Base-by-base conservation (phyloP, 2,329 filamentous ascomycete genomes). In the Sarocladium oryzae region DNA sequence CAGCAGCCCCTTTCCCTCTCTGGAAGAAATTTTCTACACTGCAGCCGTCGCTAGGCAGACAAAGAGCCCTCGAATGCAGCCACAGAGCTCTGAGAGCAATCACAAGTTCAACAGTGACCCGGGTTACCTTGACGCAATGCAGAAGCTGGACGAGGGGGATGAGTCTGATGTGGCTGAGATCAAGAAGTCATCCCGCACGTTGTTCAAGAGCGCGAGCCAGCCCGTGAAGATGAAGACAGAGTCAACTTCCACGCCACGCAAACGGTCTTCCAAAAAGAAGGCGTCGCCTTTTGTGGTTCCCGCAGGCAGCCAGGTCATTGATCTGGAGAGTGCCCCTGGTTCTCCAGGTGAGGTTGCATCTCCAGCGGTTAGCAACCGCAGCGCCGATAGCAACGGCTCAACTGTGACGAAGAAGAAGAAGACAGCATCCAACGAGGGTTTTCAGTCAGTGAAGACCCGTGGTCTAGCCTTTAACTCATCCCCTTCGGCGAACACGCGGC, bases 121-220 rank as follows among this genome's bases (percentile, higher is more conserved):
- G 2, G 71, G 70, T 11, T 75, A 75, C 49, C 67, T 75, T 33
- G 71, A 71, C 50, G 68, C 64, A 10, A 75, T 75, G 67, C 66
- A 65, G 24, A 69, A 61, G 24, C 56, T 74, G 1, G 73, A 75
- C 21, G 63, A 64, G 2, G 63, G 57, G 2, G 62, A 63, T 15
- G 56, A 62, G 20, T 61, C 62, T 16, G 61, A 63, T 24, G 53
- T 28, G 21, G 20, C 35, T n/a, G 58, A 58, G 16, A 55, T 55
- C 23, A 61, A 61, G 24, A 63, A 57, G 36, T 56, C 61, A 20
- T 56, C 56, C 30, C 57, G 57, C 26, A 59, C 51, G 3, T 53
- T 69, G 4, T 68, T 69, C n/a, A 61, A 61, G 38, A 63, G 64
- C 23, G 60, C 61, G 11, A 65, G 63, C 10, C 67, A 68, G 20